Evolutionary conservation across 345 rosid genomes (phyloP), one percentile per base, ranked within the genome.

Genomic region (Linum trigynum): DNA sequence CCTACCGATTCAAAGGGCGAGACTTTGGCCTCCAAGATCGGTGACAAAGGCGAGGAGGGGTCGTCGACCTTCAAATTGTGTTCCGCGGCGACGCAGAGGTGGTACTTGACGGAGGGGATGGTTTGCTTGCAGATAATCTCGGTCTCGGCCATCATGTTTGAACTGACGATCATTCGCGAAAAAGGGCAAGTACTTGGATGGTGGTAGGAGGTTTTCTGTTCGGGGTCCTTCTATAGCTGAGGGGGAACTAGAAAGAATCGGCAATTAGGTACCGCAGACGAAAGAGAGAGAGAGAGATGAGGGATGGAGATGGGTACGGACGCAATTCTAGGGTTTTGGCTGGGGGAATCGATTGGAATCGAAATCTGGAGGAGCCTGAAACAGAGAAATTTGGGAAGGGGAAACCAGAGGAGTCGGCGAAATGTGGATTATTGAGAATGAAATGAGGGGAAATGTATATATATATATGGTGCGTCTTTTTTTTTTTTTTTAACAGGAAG

Each of bases 1-100:
- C 79, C 36, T 45, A 85, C 89, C 70, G 89, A 68, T 37, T 82
- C 85, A 43, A 78, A 69, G 55, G 76, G 76, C 38, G 85, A 53
- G 72, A 77, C 65, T 55, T 81, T 77, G 48, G 79, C 39, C 17
- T 82, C 80, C 32, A 79, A 65, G 63, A 65, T 66, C 50, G 77
- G 72, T 43, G 74, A 45, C 3, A 73, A 64, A 66, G 83, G 61
- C 60, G 71, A 57, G 41, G 57, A 16, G 5, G 64, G 32, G 32
- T 23, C 75, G 37, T 77, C 81, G 59, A 69, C 72, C 76, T 63
- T 68, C 42, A 72, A 62, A 63, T 63, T 75, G 55, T 64, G 76
- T 3, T 75, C 75, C 15, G 55, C 65, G 4, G 65, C 65, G 36
- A 66, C 68, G 16, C 71, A 51, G 1, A 73, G 73, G 43, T 70